Conservation (phyloP, 2,329 filamentous ascomycete genomes). For the Phyllosticta ampelicida region DNA sequence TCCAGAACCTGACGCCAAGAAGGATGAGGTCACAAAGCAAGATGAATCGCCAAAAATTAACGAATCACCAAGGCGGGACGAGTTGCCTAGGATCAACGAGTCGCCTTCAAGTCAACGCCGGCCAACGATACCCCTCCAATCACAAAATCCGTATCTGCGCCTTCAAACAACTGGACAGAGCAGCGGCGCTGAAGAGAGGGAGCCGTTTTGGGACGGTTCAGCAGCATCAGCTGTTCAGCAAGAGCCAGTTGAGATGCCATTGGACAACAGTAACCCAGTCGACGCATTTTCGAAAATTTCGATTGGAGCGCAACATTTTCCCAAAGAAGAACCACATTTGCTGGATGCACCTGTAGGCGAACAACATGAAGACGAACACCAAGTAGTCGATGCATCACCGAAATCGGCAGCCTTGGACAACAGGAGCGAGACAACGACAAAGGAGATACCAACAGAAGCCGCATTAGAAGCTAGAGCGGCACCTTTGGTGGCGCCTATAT, state of each 20-base stretch:
- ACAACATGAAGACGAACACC: background rate
- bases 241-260: slow-evolving; percentile 31
- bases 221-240: slow-evolving; percentile 15
- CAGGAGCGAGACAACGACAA: background rate
- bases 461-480: slow-evolving; percentile 5
- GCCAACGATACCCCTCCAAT: slow-evolving; percentile 18
- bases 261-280: slow-evolving; percentile 30
- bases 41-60: no score
- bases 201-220: slow-evolving; percentile 28
- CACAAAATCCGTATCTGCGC: slow-evolving; percentile 35
- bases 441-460: no score
- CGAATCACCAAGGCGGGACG: background rate
- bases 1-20: slow-evolving; percentile 6
- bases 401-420: background rate
- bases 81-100: background rate
- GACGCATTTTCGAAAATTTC: slow-evolving; percentile 30
- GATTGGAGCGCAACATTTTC: slow-evolving; percentile 16
- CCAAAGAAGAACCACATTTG: background rate
- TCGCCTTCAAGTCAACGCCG: background rate
- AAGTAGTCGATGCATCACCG: background rate
- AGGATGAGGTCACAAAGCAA: no score
- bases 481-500: background rate
- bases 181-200: slow-evolving; percentile 27
- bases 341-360: background rate
- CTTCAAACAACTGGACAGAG: slow-evolving; percentile 28